These are phyloP conservation scores for Kurtzmaniella fragi DNA, from an alignment of 805 yeast species.

Conservation along the genomic window DNA sequence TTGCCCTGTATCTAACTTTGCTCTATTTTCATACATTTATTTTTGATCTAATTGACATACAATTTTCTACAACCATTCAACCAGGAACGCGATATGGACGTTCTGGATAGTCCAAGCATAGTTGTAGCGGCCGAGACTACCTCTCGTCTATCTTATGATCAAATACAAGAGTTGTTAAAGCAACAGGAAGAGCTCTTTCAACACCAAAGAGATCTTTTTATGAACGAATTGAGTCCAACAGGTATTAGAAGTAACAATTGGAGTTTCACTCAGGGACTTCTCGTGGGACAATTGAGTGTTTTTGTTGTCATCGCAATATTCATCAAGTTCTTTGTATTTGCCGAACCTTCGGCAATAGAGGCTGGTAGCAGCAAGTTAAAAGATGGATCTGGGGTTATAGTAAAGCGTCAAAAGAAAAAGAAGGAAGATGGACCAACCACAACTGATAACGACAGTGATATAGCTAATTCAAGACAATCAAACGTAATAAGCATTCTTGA, in stretches of 20 bases:
- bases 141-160: constrained; percentile 6
- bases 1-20: too few species aligned
- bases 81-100: too few species aligned
- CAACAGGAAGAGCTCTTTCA: constrained; percentile 27
- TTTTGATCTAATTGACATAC: too few species aligned
- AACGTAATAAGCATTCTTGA: constrained; percentile 57
- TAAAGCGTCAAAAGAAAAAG: constrained; percentile 24
- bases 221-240: constrained; percentile 8
- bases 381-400: constrained; percentile 29
- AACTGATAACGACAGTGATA: constrained; percentile 11
- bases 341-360: constrained; percentile 49
- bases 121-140: too few species aligned
- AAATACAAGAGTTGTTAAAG: constrained; percentile 21
- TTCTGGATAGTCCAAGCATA: too few species aligned
- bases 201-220: constrained; percentile 20
- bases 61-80: too few species aligned
- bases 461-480: constrained; percentile 9
- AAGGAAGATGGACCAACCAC: constrained; percentile 7
- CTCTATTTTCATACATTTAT: too few species aligned
- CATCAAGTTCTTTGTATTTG: constrained; percentile 71
- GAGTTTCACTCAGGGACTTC: constrained; percentile 75
- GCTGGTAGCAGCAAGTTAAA: constrained; percentile 6
- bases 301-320: constrained; percentile 58
- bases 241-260: constrained; percentile 22
- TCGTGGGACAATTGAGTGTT: constrained; percentile 71